A percentile compares a stretch with the other conserved stretches of the same genome.
Evolutionary conservation across 108 stramenopile genomes (phyloP).

Genomic region (Cylindrotheca fusiformis): DNA sequence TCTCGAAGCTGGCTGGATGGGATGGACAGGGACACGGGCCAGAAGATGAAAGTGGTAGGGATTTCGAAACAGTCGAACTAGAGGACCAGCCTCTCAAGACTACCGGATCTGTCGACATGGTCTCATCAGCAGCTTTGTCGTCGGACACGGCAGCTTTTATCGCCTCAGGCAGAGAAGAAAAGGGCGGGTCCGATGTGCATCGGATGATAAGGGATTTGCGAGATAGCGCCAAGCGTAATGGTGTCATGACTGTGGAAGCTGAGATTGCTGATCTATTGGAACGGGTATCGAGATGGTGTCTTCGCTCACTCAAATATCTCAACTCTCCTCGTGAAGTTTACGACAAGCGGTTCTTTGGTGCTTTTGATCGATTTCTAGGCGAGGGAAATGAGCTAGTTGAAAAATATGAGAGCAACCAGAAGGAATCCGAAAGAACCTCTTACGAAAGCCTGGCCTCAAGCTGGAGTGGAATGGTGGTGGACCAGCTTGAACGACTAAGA

Average conservation of each 20-base stretch:
- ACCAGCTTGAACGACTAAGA: constrained; percentile 52
- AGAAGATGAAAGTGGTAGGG: not conserved
- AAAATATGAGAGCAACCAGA: not conserved
- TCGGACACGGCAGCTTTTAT: not conserved
- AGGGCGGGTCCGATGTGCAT: constrained; percentile 17
- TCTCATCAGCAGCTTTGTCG: not conserved
- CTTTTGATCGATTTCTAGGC: constrained; percentile 60
- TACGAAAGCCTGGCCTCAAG: constrained; percentile 8
- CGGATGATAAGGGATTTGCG: constrained; percentile 39
- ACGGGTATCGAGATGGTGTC: constrained; percentile 47
- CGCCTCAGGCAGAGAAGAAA: not conserved
- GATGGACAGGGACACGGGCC: not conserved
- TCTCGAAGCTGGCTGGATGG: not conserved
- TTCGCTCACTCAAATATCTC: constrained; percentile 45
- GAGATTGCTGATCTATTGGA: constrained; percentile 45
- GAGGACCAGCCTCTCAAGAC: constrained; percentile 7
- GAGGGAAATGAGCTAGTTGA: constrained; percentile 50
- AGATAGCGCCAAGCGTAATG: constrained; percentile 36
- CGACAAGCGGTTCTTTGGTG: constrained; percentile 59
- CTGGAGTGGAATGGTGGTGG: constrained; percentile 49
- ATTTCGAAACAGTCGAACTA: too few species aligned
- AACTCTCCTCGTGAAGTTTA: constrained; percentile 39
- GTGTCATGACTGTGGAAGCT: constrained; percentile 48
- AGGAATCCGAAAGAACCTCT: not conserved
- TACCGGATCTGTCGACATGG: constrained; percentile 1